Percentiles rank a stretch among this genome's conserved stretches.
Conservation (phyloP, 1,284 basidiomycete species). For the Leccinum pachyderme region DNA sequence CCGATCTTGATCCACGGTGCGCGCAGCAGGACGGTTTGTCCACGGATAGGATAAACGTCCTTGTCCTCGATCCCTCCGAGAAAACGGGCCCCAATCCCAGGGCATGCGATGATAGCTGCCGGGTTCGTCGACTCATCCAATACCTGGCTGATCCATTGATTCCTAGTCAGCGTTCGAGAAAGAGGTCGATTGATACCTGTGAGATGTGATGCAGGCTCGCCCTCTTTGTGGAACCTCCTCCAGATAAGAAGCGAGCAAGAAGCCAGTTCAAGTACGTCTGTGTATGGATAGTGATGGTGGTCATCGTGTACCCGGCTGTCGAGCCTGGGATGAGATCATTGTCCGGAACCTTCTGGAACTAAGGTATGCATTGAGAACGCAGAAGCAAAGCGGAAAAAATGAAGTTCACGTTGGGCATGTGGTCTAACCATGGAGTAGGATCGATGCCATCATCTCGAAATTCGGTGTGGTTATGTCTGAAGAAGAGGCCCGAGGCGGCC, state of each 20-base stretch:
- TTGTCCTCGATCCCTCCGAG: conserved; percentile 81
- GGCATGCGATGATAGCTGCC: conserved; percentile 59
- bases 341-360: conserved; percentile 51
- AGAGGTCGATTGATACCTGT: conserved; percentile 39
- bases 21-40: conserved; percentile 79
- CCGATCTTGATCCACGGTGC: conserved; percentile 74
- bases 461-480: conserved; percentile 59
- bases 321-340: conserved; percentile 45
- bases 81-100: conserved; percentile 61
- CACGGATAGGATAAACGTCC: conserved; percentile 74
- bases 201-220: conserved; percentile 61
- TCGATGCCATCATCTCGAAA: conserved; percentile 47
- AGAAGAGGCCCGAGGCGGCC: conserved; percentile 58
- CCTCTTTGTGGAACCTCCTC: conserved; percentile 59
- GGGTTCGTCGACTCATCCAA: conserved; percentile 23
- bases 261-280: conserved; percentile 70
- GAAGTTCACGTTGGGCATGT: conserved; percentile 62
- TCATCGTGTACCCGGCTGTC: conserved; percentile 53
- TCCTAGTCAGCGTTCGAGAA: not conserved
- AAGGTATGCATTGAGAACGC: conserved; percentile 2
- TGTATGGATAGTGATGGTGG: conserved; percentile 66
- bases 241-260: conserved; percentile 54
- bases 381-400: not conserved
- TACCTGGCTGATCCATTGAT: conserved; percentile 10
- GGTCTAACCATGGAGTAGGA: conserved; percentile 45